A percentile compares a stretch with the other conserved stretches of the same genome.
Conservation (phyloP, 306 rosid genomes). For the Corylus avellana region DNA sequence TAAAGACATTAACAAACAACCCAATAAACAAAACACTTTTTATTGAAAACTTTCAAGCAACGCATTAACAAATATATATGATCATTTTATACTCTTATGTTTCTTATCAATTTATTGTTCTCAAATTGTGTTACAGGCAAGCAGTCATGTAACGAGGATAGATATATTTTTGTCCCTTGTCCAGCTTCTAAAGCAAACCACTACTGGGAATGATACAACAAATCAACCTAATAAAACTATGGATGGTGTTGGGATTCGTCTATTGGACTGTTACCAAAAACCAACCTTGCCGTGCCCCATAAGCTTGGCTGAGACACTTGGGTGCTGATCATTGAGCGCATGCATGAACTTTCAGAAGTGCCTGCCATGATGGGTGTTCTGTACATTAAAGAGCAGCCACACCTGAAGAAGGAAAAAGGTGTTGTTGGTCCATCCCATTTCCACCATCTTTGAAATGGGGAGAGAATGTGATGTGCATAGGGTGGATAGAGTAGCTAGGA, state of each 20-base stretch:
- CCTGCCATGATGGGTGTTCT: conserved; percentile 34
- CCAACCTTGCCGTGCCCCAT: conserved; percentile 40
- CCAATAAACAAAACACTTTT: not conserved
- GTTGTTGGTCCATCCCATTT: not conserved
- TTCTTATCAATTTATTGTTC: conserved; percentile 9
- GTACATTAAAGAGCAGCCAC: conserved; percentile 11
- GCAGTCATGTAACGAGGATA: conserved; percentile 61
- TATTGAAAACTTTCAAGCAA: no score
- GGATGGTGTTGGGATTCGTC: conserved; percentile 29
- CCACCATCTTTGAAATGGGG: conserved; percentile 9
- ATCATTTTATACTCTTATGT: not conserved
- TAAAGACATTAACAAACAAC: no score
- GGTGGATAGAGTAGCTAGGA: conserved; percentile 28
- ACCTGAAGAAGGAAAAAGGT: conserved; percentile 5
- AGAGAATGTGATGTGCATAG: conserved; percentile 22
- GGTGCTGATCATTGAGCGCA: conserved; percentile 6
- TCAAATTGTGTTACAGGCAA: conserved; percentile 47
- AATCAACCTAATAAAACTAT: conserved; percentile 31
- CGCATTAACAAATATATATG: no score
- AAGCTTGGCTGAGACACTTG: conserved; percentile 35
- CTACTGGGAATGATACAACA: conserved; percentile 39
- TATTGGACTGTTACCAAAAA: conserved; percentile 34
- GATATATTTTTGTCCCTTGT: conserved; percentile 73
- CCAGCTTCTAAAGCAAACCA: conserved; percentile 58
- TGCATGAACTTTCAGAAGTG: conserved; percentile 3